Evolutionary conservation across 2,329 filamentous ascomycete species (phyloP).

Genomic region (Aureobasidium pullulans): DNA sequence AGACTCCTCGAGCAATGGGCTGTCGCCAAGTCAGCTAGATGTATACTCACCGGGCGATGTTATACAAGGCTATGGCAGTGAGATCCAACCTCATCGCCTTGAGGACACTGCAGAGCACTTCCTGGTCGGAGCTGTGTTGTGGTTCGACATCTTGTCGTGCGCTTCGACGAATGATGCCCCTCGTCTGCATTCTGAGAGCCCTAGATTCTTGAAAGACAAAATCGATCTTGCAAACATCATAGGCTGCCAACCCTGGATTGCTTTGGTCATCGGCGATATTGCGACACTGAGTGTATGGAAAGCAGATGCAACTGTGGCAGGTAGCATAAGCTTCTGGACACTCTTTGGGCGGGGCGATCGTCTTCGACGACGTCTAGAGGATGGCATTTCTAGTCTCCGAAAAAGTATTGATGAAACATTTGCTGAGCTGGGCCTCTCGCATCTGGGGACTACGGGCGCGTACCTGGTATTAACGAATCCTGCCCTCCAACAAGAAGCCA

Average conservation of each 20-base stretch:
- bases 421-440: neutral
- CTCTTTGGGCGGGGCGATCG: neutral
- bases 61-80: neutral
- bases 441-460: neutral
- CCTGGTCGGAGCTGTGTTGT: constrained; percentile 4
- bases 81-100: neutral
- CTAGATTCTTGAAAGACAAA: neutral
- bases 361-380: neutral
- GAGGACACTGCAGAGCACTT: constrained; percentile 11
- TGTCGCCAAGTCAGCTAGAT: neutral
- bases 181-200: neutral
- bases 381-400: neutral
- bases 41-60: neutral
- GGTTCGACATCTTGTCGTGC: constrained; percentile 12
- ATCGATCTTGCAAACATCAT: constrained; percentile 10
- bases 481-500: neutral
- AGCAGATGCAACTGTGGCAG: neutral
- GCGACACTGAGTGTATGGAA: neutral
- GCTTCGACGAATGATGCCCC: constrained; percentile 1
- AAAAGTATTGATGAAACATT: neutral
- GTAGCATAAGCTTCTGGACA: constrained; percentile 6
- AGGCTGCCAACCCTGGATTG: constrained; percentile 8
- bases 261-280: constrained; percentile 4
- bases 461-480: neutral
- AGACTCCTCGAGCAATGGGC: neutral